Base-by-base conservation (phyloP, 805 yeast species). In the Candida nonsorbophila region DNA sequence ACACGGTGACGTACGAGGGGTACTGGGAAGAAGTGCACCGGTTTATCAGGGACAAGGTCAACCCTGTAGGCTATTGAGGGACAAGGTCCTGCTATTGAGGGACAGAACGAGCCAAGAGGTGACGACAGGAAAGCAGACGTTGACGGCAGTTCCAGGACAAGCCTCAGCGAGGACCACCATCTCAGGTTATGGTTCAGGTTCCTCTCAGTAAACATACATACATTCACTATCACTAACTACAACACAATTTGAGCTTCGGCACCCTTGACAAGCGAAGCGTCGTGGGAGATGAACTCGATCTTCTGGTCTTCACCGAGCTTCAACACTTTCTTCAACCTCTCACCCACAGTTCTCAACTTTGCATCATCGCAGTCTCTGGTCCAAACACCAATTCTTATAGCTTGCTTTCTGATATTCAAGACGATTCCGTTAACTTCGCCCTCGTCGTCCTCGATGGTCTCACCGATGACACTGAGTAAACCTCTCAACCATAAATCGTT, bases 341-440 rank as follows among this genome's bases (percentile, higher is more conserved):
- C 79, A 50, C 97, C 97, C 45, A 86, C 80, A 43, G 82, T 74
- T 45, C 65, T 72, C 53, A 84, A 71, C 42, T 82, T 62, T 29
- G 55, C 50, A 40, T 69, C 79, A 45, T 78, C 75, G 48, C 82
- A 76, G 38, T 88, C 74, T 57, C 79, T 81, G 41, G 97, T 90
- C 98, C 98, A 90, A 56, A 90, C 68, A 52, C 94, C 90, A 56
- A 90, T 73, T 62, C 86, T 83, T 69, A 73, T 77, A 43, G 77
- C 85, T 44, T 74, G 77, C 55, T 77, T 80, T 72, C 96, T 84
- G 49, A 84, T 78, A 58, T 84, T 85, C 54, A 86, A 77, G 42
- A 92, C 95, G 47, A 86, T 84, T 52, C 98, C 98, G 57, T 84
- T 88, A 43, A 92, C 92, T 65, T 86, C 90, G 53, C 82, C 75